A percentile compares a stretch with the other conserved stretches of the same genome.
These are phyloP conservation scores for Citrus glauca DNA, from an alignment of 345 rosid genomes.

Conservation along the genomic window DNA sequence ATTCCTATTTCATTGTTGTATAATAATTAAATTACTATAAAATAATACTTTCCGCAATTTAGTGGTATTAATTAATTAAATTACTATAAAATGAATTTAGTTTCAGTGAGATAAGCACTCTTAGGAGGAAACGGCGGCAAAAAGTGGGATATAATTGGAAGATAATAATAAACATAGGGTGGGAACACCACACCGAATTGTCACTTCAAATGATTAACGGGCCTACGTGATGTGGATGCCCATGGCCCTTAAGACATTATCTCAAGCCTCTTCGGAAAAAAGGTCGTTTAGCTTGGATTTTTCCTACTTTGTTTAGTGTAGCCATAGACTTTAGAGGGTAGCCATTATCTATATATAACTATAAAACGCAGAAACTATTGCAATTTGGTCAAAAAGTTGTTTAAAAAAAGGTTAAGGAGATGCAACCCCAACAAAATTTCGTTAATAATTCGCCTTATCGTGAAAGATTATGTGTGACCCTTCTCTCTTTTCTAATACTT, in stretches of 20 bases:
- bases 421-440: no score
- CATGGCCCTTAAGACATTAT: not conserved
- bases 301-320: not conserved
- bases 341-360: no score
- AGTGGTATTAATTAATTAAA: not conserved
- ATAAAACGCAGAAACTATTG: not conserved
- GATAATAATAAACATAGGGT: not conserved
- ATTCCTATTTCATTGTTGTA: not conserved
- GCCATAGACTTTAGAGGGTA: no score
- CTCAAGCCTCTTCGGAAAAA: not conserved
- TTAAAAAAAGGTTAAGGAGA: no score
- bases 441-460: not conserved
- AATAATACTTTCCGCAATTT: no score
- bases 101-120: not conserved
- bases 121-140: not conserved
- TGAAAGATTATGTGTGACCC: not conserved
- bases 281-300: not conserved
- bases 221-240: constrained; percentile 8
- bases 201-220: constrained; percentile 30
- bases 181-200: constrained; percentile 4
- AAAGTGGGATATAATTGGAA: not conserved
- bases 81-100: not conserved
- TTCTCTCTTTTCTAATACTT: not conserved
- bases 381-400: not conserved
- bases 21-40: no score